A percentile compares a stretch with the other conserved stretches of the same genome.
Evolutionary conservation across 164 flowering plant genomes (phyloP).

Genomic region (Macadamia tetraphylla): DNA sequence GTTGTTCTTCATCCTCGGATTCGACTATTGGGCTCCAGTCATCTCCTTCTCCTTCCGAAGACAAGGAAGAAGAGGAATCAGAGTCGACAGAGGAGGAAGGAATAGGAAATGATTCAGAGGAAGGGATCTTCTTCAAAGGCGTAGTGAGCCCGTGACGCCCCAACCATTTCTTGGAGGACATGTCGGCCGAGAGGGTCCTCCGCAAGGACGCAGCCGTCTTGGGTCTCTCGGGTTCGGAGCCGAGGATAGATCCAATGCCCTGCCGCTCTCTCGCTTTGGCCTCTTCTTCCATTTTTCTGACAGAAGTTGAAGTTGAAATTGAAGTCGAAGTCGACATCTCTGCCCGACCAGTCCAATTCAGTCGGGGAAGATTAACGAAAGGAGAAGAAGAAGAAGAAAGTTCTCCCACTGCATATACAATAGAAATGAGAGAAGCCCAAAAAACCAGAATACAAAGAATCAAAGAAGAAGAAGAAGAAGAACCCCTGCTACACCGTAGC

Average conservation of each 20-base stretch:
- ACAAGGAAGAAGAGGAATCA: conserved; percentile 20
- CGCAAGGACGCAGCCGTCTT: conserved; percentile 32
- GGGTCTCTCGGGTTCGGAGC: conserved; percentile 19
- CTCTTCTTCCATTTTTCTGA: conserved; percentile 18
- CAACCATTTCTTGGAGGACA: conserved; percentile 60
- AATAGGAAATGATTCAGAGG: conserved; percentile 19
- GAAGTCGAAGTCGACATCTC: conserved; percentile 26
- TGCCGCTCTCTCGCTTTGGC: conserved; percentile 21
- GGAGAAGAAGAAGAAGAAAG: background rate
- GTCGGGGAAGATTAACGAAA: too few relatives aligned
- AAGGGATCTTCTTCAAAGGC: conserved; percentile 36
- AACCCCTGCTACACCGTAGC: background rate
- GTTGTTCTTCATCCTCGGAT: background rate
- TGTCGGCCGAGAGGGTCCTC: conserved; percentile 63
- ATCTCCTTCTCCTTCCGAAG: conserved; percentile 17
- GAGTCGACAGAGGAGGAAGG: background rate
- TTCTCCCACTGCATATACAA: background rate
- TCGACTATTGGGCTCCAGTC: background rate
- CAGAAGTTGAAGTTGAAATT: background rate
- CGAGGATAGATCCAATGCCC: conserved; percentile 55
- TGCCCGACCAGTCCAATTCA: background rate
- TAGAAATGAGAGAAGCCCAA: background rate
- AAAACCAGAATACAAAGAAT: background rate
- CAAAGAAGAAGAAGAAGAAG: background rate
- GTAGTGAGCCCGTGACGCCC: conserved; percentile 26